Evolutionary conservation across 164 flowering plant species (phyloP).

Genomic region (Dillenia suffruticosa): DNA sequence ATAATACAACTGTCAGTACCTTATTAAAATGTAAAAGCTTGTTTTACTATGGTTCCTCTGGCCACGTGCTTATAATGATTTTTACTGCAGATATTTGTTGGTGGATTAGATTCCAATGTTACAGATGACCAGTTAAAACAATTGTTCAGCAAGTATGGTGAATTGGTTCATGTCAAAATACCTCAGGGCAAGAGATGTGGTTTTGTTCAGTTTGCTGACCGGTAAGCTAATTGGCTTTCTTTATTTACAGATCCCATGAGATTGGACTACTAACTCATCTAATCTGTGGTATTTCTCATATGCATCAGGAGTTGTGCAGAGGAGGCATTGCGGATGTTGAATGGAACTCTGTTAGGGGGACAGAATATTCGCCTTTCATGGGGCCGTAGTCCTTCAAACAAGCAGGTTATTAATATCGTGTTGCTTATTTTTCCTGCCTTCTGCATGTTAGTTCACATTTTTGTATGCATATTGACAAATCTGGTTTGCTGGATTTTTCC

Average conservation of each 20-base stretch:
- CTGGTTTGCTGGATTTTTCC: conserved; percentile 17
- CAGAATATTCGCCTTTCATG: conserved; percentile 75
- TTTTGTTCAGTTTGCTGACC: conserved; percentile 82
- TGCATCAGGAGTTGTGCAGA: conserved; percentile 62
- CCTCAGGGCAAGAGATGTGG: conserved; percentile 90
- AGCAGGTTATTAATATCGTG: conserved; percentile 37
- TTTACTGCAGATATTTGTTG: conserved; percentile 77
- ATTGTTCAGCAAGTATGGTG: conserved; percentile 67
- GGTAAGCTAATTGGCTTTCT: conserved; percentile 30
- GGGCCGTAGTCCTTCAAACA: conserved; percentile 83
- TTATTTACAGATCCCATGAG: neutral
- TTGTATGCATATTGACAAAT: conserved; percentile 3
- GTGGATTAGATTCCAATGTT: conserved; percentile 68
- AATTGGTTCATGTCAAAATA: conserved; percentile 76
- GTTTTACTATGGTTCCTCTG: neutral
- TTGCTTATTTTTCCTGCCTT: neutral
- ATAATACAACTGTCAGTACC: conserved; percentile 82
- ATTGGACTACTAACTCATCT: neutral
- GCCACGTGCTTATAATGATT: conserved; percentile 3
- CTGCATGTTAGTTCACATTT: neutral
- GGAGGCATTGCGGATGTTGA: conserved; percentile 63
- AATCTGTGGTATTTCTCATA: neutral
- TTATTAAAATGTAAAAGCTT: conserved; percentile 2
- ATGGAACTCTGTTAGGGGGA: conserved; percentile 65
- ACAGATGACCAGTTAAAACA: conserved; percentile 70